phyloP scores from a whole-genome alignment of 2,329 filamentous ascomycete species.

The Xylaria sp. region DNA sequence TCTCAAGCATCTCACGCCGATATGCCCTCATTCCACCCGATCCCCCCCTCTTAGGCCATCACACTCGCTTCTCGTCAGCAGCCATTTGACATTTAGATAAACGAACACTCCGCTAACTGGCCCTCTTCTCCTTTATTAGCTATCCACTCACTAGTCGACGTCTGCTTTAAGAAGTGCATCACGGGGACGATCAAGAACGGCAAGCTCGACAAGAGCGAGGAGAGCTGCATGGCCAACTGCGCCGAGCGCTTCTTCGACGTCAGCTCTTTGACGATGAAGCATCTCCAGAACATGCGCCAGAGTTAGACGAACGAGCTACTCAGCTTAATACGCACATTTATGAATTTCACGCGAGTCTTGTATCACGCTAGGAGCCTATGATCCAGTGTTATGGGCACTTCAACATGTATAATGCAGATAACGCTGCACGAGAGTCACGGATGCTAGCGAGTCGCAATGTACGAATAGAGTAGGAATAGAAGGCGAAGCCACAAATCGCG shows the following conservation, averaged over 20 bases:
- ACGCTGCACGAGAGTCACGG: not conserved
- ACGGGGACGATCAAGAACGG: constrained; percentile 75
- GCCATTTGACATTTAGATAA: too few relatives aligned
- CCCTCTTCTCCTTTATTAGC: constrained; percentile 50
- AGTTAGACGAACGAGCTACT: constrained; percentile 15
- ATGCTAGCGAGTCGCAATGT: constrained; percentile 20
- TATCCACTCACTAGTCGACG: constrained; percentile 69
- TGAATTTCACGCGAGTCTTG: not conserved
- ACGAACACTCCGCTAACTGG: constrained; percentile 2
- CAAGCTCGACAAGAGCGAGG: constrained; percentile 79
- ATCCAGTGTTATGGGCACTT: constrained; percentile 3
- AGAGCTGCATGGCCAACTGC: constrained; percentile 88
- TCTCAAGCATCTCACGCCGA: not conserved
- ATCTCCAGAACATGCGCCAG: constrained; percentile 73
- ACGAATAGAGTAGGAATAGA: constrained; percentile 26
- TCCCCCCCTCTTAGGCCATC: not conserved
- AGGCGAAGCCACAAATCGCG: constrained; percentile 15
- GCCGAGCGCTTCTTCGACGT: constrained; percentile 94
- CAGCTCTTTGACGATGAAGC: constrained; percentile 84
- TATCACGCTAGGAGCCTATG: too few relatives aligned
- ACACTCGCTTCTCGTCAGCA: too few relatives aligned
- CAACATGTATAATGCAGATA: constrained; percentile 2
- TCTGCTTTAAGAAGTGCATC: constrained; percentile 96
- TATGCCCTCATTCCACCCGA: not conserved
- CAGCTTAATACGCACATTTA: not conserved